Conservation (phyloP, 176 grass and related monocot genomes). For the Oryza australiensis region DNA sequence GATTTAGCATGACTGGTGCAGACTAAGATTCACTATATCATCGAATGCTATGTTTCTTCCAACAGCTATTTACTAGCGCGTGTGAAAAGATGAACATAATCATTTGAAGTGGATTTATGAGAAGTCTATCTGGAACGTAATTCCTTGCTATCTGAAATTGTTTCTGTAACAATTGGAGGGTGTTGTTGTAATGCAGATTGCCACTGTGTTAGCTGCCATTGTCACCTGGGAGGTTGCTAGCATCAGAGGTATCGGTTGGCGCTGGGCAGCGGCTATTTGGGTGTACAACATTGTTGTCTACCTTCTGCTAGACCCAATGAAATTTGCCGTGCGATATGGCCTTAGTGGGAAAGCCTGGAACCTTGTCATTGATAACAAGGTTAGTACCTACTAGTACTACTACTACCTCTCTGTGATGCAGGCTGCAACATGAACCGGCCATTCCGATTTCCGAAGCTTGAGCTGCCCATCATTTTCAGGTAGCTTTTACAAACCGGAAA, state of each 20-base stretch:
- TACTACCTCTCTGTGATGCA: neutral
- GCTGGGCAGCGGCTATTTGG: constrained; percentile 64
- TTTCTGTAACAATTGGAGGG: neutral
- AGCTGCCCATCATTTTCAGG: constrained; percentile 13
- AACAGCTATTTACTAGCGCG: neutral
- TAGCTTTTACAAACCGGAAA: constrained; percentile 54
- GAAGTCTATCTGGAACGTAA: neutral
- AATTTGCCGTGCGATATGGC: constrained; percentile 52
- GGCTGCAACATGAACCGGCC: too few relatives aligned
- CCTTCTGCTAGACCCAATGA: constrained; percentile 59
- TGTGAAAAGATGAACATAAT: neutral
- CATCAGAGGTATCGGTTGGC: constrained; percentile 69
- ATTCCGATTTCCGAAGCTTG: too few relatives aligned
- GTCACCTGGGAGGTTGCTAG: constrained; percentile 36
- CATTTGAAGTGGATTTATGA: neutral
- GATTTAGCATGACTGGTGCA: neutral
- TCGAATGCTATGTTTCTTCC: neutral
- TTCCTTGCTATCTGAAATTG: too few relatives aligned
- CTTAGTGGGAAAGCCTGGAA: constrained; percentile 68
- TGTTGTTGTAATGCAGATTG: constrained; percentile 39
- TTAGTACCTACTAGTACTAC: neutral
- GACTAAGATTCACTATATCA: neutral
- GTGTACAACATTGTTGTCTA: constrained; percentile 59
- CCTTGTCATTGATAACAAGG: constrained; percentile 51
- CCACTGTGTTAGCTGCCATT: constrained; percentile 39